Evolutionary conservation across 2,329 filamentous ascomycete species (phyloP), one percentile per base, ranked within the genome.

Genomic region (Neurospora sp.): DNA sequence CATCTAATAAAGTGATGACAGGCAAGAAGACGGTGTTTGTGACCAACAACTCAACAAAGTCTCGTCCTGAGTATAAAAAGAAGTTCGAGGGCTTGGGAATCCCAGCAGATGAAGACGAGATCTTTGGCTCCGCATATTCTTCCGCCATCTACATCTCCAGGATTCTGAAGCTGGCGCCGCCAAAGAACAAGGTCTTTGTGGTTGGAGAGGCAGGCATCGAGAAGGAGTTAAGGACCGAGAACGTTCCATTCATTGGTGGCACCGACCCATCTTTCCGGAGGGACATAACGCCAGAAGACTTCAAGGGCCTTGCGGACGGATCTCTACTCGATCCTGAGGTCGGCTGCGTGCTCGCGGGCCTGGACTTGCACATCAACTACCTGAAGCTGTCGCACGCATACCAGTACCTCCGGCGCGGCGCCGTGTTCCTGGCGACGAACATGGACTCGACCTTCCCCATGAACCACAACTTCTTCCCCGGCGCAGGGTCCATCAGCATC

Each of bases 31-130:
- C 96, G 40, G 89, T 99, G 69, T 99, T 99, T 78, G 96, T 99
- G 68, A 99, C 96, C 52, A 99, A 99, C 83, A 99, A 99, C 83
- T 97, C 93, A 77, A 98, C 96, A 70, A 99, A 99, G 80, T 97
- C 95, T 11, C 91, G 96, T 70, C 84, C 87, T 67, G 93, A 97
- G 79, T 99, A 99, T 82, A 90, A 91, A 79, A 93, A 95, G 83
- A 99, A 98, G 78, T 90, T 99, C 71, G 88, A 91, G 66, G 83
- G 83, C 69, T 86, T 97, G 78, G 91, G 91, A 66, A 97, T 99
- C 76, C 90, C 91, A 1, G 89, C 88, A 75, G 85, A 87, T 70
- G 88, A 91, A 62, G 93, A 98, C 78, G 96, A 99, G 82, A 92
- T 99, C 74, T 99, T 99, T 79, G 93, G 92, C 72, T 97, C 95